phyloP scores from a whole-genome alignment of 2,329 filamentous ascomycete genomes.

The Fusarium redolens region DNA sequence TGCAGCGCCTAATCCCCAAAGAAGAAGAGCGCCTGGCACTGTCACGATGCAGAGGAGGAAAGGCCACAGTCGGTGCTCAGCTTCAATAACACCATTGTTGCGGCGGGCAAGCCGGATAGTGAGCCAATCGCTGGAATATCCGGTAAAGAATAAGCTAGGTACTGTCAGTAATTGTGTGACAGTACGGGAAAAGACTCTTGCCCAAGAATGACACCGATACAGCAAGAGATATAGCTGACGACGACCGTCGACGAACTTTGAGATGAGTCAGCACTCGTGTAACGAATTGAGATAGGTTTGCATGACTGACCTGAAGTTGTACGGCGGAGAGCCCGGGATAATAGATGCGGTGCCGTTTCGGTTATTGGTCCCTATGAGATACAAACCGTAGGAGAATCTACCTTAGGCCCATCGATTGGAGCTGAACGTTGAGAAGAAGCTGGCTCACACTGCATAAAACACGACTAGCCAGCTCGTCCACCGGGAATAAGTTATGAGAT shows the following conservation, averaged over 20 bases:
- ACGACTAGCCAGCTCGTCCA: constrained; percentile 52
- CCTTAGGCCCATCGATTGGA: no score
- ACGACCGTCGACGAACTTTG: constrained; percentile 51
- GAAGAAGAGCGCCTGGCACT: constrained; percentile 42
- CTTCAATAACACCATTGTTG: constrained; percentile 55
- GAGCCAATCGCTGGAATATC: constrained; percentile 52
- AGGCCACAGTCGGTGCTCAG: constrained; percentile 55
- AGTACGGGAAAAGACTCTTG: no score
- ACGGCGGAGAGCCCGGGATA: constrained; percentile 49
- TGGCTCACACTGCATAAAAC: constrained; percentile 50
- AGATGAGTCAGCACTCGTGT: no score
- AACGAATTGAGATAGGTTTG: no score
- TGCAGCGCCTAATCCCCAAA: constrained; percentile 50
- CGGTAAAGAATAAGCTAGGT: constrained; percentile 40
- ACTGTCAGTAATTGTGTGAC: no score
- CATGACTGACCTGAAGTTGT: constrained; percentile 47
- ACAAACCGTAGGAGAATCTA: constrained; percentile 54
- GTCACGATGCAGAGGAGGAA: constrained; percentile 46
- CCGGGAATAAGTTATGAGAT: no score
- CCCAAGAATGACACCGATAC: constrained; percentile 48
- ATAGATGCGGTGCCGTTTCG: constrained; percentile 56
- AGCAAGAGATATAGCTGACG: constrained; percentile 51
- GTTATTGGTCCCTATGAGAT: constrained; percentile 57
- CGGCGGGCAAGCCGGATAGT: constrained; percentile 52
- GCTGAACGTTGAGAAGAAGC: no score